Evolutionary conservation across 2,329 filamentous ascomycete species (phyloP).

Genomic region (Fusarium pseudocircinatum): DNA sequence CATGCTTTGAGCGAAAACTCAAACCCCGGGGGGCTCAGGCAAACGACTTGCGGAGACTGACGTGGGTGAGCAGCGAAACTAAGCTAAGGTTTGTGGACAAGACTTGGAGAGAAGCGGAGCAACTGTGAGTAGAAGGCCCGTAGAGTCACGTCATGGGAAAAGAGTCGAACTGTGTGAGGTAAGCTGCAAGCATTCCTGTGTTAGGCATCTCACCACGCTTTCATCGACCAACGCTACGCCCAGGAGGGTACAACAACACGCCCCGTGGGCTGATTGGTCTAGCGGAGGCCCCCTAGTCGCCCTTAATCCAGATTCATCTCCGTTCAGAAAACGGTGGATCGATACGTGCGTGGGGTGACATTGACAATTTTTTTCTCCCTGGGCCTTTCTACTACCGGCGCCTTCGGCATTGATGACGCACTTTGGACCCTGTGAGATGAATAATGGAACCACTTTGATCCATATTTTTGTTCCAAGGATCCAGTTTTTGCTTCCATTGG

Average conservation of each 20-base stretch:
- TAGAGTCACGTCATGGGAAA: constrained; percentile 28
- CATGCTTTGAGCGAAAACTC: constrained; percentile 28
- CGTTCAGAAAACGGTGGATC: constrained; percentile 29
- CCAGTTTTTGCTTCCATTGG: constrained; percentile 30
- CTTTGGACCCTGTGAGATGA: constrained; percentile 12
- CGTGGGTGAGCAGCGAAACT: constrained; percentile 14
- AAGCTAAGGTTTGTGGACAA: constrained; percentile 10
- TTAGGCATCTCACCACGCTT: neutral
- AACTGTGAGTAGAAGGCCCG: constrained; percentile 23
- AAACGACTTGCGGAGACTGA: constrained; percentile 32
- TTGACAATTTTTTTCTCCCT: neutral
- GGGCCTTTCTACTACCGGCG: constrained; percentile 10
- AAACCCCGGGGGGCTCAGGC: constrained; percentile 22
- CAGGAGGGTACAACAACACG: neutral
- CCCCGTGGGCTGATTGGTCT: constrained; percentile 5
- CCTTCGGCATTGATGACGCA: constrained; percentile 30
- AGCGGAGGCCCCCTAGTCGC: constrained; percentile 4
- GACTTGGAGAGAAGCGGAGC: constrained; percentile 27
- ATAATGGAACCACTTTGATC: constrained; percentile 4
- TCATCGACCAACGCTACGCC: neutral
- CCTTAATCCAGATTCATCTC: constrained; percentile 33
- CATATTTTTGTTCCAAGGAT: constrained; percentile 15
- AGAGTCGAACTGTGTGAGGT: neutral
- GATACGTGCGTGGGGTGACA: constrained; percentile 22
- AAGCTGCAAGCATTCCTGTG: constrained; percentile 14